These are phyloP conservation scores for Neofusicoccum kwambonambiense DNA, from an alignment of 2,329 filamentous ascomycete genomes.

Conservation along the genomic window DNA sequence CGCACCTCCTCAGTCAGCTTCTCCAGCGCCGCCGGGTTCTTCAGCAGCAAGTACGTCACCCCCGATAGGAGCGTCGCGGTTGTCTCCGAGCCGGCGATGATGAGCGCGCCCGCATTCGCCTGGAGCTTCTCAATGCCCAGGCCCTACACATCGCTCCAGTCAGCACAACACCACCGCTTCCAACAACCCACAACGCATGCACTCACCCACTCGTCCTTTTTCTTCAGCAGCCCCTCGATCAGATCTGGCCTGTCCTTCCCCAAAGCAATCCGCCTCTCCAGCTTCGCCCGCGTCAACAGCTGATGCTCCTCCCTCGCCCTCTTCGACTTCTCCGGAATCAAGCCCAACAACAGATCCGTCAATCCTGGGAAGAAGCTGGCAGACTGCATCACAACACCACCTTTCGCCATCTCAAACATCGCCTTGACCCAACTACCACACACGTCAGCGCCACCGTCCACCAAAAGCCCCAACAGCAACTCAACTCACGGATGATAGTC, in stretches of 20 bases:
- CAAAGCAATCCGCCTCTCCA: not conserved
- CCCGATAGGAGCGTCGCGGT: constrained; percentile 34
- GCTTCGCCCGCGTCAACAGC: constrained; percentile 8
- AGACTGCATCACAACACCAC: constrained; percentile 20
- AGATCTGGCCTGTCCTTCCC: not conserved
- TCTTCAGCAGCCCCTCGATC: not conserved
- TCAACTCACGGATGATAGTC: no score
- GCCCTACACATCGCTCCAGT: not conserved
- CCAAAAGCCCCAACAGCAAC: no score
- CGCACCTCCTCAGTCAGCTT: constrained; percentile 31
- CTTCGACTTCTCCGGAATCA: constrained; percentile 27
- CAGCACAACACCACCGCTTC: not conserved
- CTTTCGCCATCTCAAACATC: constrained; percentile 7
- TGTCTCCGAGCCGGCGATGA: constrained; percentile 34
- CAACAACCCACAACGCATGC: no score
- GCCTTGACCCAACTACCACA: not conserved
- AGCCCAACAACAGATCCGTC: constrained; percentile 27
- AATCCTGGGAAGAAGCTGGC: constrained; percentile 36
- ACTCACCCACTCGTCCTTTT: not conserved
- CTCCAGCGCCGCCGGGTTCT: constrained; percentile 26
- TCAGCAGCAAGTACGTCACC: constrained; percentile 30
- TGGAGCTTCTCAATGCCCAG: not conserved
- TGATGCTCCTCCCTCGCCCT: constrained; percentile 24
- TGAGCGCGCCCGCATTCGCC: constrained; percentile 19
- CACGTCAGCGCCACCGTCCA: no score